Conservation (phyloP, 192 early-diverging fungal genomes). For the Coemansia erecta region DNA sequence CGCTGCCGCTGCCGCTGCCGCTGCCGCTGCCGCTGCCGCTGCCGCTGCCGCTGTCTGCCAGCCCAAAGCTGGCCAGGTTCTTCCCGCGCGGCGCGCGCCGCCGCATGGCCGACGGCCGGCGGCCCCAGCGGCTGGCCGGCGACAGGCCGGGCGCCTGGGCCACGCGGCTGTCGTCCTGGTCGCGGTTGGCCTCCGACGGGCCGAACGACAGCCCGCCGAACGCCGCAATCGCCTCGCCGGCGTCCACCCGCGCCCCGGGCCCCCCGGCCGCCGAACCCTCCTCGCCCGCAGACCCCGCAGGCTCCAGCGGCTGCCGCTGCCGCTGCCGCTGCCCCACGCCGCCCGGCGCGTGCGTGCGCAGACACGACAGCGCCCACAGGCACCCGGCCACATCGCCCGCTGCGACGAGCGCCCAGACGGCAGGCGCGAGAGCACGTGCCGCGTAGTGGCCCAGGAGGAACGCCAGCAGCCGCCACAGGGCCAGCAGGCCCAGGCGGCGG, state of each 20-base stretch:
- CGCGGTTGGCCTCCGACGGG: conserved; percentile 33
- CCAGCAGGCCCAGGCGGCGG: conserved; percentile 15
- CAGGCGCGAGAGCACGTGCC: not conserved
- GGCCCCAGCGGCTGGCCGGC: no score
- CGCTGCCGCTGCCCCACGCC: no score
- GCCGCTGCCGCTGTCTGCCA: conserved; percentile 13
- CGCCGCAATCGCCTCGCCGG: conserved; percentile 21
- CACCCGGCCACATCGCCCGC: conserved; percentile 16
- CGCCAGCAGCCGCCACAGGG: conserved; percentile 14
- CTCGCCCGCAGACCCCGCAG: not conserved
- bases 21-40: conserved; percentile 18
- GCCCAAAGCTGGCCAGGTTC: not conserved
- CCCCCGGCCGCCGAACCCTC: no score
- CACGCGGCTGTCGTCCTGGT: conserved; percentile 35
- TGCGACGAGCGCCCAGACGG: conserved; percentile 4
- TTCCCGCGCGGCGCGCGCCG: no score
- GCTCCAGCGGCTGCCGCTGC: no score
- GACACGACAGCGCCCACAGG: no score
- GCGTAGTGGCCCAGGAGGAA: conserved; percentile 9
- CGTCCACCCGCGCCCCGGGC: no score
- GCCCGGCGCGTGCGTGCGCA: no score
- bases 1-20: no score
- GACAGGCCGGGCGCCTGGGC: no score
- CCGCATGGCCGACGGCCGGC: not conserved
- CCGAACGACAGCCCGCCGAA: conserved; percentile 37